Evolutionary conservation across 352 stramenopile genomes (phyloP).

Genomic region (Phytophthora macrochlamydospora): DNA sequence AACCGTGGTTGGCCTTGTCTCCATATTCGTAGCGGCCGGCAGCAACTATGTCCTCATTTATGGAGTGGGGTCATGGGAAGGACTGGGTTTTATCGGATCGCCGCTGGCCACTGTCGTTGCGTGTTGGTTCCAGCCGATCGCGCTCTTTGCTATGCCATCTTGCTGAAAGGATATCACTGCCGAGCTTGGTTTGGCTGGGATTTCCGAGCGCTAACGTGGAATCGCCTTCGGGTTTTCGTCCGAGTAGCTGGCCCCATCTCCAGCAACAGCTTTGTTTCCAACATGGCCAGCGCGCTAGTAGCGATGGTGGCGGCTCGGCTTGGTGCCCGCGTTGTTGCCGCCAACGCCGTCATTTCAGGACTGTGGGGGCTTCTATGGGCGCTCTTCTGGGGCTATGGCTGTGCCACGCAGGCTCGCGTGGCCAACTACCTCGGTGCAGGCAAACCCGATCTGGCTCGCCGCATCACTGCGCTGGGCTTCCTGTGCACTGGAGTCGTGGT

Average conservation of each 20-base stretch:
- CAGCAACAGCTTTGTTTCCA: constrained; percentile 77
- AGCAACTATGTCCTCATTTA: constrained; percentile 83
- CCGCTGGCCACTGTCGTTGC: constrained; percentile 78
- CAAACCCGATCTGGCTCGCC: constrained; percentile 50
- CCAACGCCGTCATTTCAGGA: constrained; percentile 72
- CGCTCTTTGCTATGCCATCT: constrained; percentile 65
- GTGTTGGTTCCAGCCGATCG: constrained; percentile 74
- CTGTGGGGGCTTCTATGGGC: constrained; percentile 76
- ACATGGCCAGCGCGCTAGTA: constrained; percentile 68
- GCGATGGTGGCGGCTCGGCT: constrained; percentile 71
- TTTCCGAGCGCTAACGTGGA: constrained; percentile 44
- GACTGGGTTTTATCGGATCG: constrained; percentile 79
- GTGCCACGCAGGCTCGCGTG: constrained; percentile 76
- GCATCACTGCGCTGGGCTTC: constrained; percentile 59
- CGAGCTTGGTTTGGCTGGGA: constrained; percentile 71
- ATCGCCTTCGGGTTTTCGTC: constrained; percentile 49
- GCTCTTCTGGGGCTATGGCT: constrained; percentile 83
- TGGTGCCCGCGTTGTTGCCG: constrained; percentile 59
- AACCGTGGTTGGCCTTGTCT: constrained; percentile 63
- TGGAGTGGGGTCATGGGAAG: constrained; percentile 49
- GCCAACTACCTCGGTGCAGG: constrained; percentile 78
- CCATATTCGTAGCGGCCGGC: constrained; percentile 58
- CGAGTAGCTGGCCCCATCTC: constrained; percentile 66
- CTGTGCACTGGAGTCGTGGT: constrained; percentile 59
- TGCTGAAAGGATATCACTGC: constrained; percentile 61